Percentiles rank a stretch among this genome's conserved stretches.
Conservation (phyloP, 768 basidiomycete genomes). For the Crepidotus variabilis region DNA sequence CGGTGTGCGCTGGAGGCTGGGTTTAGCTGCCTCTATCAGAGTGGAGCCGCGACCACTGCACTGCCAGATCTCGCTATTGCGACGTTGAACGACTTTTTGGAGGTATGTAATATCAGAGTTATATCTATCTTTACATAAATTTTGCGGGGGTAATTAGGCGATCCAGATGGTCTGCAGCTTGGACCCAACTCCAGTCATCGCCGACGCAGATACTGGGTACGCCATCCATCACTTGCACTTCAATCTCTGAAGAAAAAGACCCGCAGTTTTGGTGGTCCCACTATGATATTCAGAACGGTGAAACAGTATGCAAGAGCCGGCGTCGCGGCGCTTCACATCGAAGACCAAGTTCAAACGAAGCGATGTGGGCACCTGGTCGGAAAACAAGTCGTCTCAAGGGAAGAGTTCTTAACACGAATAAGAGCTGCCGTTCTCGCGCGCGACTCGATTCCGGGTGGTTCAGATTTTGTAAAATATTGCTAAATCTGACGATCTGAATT, state of each 20-base stretch:
- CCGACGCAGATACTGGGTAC: constrained; percentile 77
- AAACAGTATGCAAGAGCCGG: constrained; percentile 67
- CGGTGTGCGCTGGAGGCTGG: constrained; percentile 78
- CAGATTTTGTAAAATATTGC: constrained; percentile 43
- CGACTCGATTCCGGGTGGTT: constrained; percentile 69
- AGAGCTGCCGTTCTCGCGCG: constrained; percentile 79
- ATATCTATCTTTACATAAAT: too few relatives aligned
- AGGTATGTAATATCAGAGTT: constrained; percentile 27
- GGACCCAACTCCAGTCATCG: constrained; percentile 68
- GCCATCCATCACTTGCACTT: background rate
- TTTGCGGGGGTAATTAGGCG: constrained; percentile 13
- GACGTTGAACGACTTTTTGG: constrained; percentile 75
- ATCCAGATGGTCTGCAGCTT: constrained; percentile 58
- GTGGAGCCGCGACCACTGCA: constrained; percentile 78
- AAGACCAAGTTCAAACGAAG: constrained; percentile 82
- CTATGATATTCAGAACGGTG: constrained; percentile 74
- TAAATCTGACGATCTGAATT: background rate
- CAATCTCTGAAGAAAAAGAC: background rate
- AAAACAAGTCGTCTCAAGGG: constrained; percentile 78
- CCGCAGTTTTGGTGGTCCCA: constrained; percentile 63
- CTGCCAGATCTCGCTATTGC: constrained; percentile 77
- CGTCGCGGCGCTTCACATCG: constrained; percentile 74
- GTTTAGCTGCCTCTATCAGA: constrained; percentile 74
- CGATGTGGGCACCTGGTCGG: constrained; percentile 78
- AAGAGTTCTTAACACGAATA: constrained; percentile 75